Conservation (phyloP, 2,329 filamentous ascomycete species). For the Sphaceloma murrayae region DNA sequence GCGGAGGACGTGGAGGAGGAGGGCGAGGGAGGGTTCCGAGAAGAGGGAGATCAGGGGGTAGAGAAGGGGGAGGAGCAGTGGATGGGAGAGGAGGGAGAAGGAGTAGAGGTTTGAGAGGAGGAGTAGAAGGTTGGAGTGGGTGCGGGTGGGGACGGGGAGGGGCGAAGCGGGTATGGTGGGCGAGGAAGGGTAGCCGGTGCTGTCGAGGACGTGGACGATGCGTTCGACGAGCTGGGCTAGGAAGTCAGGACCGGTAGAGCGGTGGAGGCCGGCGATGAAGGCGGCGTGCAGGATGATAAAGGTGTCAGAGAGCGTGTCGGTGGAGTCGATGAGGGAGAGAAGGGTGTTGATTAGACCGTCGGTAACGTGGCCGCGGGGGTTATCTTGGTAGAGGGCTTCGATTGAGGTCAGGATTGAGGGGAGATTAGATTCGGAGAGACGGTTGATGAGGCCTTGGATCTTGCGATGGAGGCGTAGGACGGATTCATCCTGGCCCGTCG, state of each 20-base stretch:
- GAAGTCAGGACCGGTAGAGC: conserved; percentile 77
- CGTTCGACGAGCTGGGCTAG: conserved; percentile 76
- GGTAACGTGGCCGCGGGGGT: conserved; percentile 82
- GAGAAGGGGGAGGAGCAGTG: conserved; percentile 84
- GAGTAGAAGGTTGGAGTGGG: conserved; percentile 69
- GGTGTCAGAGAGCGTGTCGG: conserved; percentile 70
- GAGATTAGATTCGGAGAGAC: conserved; percentile 83
- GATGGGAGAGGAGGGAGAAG: conserved; percentile 76
- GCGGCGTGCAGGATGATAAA: conserved; percentile 86
- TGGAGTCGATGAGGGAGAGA: conserved; percentile 68
- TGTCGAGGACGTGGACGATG: conserved; percentile 65
- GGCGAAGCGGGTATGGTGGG: too few relatives aligned
- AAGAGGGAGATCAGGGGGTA: conserved; percentile 64
- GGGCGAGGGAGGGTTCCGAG: conserved; percentile 77
- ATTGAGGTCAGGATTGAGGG: conserved; percentile 73
- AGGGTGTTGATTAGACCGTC: conserved; percentile 68
- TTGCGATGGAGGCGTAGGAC: conserved; percentile 64
- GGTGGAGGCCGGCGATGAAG: conserved; percentile 81
- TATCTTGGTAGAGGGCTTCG: conserved; percentile 70
- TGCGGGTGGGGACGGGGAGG: conserved; percentile 26
- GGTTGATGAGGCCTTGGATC: conserved; percentile 81
- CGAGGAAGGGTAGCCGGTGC: too few relatives aligned
- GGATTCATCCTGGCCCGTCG: conserved; percentile 56
- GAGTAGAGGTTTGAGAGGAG: conserved; percentile 83
- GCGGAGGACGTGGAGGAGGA: conserved; percentile 75